Base-by-base conservation (phyloP, 2,329 filamentous ascomycete genomes). In the Ophiostoma populinum region DNA sequence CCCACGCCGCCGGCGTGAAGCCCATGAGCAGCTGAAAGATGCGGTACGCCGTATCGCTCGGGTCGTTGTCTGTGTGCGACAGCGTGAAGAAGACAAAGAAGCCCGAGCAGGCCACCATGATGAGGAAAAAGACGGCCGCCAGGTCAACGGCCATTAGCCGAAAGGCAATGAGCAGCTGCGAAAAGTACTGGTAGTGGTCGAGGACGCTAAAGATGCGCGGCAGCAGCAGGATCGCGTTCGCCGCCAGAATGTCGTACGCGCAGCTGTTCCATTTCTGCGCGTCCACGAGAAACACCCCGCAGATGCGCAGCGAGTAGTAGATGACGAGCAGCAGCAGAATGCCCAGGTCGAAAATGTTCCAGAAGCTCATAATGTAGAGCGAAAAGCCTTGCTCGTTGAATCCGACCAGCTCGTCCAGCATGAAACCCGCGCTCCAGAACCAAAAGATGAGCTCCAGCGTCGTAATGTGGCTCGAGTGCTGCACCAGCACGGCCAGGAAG, bases 341-440 rank as follows among this genome's bases (percentile, higher is more conserved):
- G 7, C 86, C 86, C 24, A 94, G 62, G 50, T 94, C 87, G 53
- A 94, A 93, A 24, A 86, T 73, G 53, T 94, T 94, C 87, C 87
- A 94, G 53, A 94, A 90, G 52, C 83, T 92, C 75, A 94, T 87
- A 49, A 94, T 82, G 56, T 94, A 95, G 20, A 95, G 69, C 24
- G 85, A 86, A 52, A 94, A 94, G 3, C 87, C 87, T 55, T 94
- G 85, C 54, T 95, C 87, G 45, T 86, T 93, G 62, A 94, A 94
- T 9, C 86, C 86, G 13, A 94, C 85, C 16, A 95, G 69, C 55
- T 94, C 87, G 49, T 94, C 87, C 21, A 94, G 70, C 83, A 94
- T 92, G 55, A 92, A 94, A 1, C 87, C 87, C 18, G 83, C 82
- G 50, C 83, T 92, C 86, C 87, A 95, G 54, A 94, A 82, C 87